A percentile compares a stretch with the other conserved stretches of the same genome.
These are phyloP conservation scores for Aspergillus carlsbadensis DNA, from an alignment of 495 filamentous ascomycete genomes.

Conservation along the genomic window DNA sequence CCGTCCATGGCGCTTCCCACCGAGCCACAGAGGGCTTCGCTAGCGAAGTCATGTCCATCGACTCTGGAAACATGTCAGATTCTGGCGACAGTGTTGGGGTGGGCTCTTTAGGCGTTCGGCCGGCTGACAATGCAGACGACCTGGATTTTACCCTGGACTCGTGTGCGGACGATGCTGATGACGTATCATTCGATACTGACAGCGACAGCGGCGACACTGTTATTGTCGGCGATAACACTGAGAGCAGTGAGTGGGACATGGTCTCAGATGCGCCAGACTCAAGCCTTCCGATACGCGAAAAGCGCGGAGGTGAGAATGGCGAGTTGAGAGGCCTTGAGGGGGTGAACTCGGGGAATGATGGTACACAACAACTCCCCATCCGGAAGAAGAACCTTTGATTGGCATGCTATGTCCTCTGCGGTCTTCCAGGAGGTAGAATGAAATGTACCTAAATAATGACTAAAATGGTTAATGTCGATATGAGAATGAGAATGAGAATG, in stretches of 20 bases:
- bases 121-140: background rate
- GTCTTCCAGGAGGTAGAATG: too few relatives aligned
- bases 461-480: too few relatives aligned
- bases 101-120: background rate
- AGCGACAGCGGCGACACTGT: conserved; percentile 15
- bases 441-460: background rate
- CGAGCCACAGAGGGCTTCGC: conserved; percentile 28
- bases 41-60: conserved; percentile 30
- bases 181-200: conserved; percentile 6
- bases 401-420: too few relatives aligned
- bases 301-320: too few relatives aligned
- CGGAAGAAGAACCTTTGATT: too few relatives aligned
- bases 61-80: conserved; percentile 11
- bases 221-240: conserved; percentile 1
- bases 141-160: conserved; percentile 12
- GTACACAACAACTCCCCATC: too few relatives aligned
- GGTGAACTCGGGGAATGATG: too few relatives aligned
- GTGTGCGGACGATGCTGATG: conserved; percentile 6
- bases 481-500: too few relatives aligned
- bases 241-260: conserved; percentile 9
- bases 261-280: too few relatives aligned
- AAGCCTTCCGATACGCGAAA: too few relatives aligned
- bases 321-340: too few relatives aligned
- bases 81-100: conserved; percentile 2
- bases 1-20: conserved; percentile 34